Base-by-base conservation (phyloP, 2,329 filamentous ascomycete species). In the Truncatella angustata region DNA sequence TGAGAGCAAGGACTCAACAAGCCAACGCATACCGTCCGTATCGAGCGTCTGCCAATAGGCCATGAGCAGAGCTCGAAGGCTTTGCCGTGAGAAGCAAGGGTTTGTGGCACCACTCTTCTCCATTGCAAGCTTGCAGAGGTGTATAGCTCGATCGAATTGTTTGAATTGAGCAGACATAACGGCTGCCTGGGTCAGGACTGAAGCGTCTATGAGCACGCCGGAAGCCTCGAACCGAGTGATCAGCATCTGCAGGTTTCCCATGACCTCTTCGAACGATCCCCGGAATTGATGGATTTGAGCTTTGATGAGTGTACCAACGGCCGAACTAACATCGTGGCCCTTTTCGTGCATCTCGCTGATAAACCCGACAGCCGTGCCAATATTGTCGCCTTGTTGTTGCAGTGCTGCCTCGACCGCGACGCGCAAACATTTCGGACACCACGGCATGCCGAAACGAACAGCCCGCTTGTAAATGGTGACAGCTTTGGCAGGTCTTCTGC, bases 351-450 rank as follows among this genome's bases (percentile, higher is more conserved):
- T 74, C 26, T 62, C 59, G 5, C 61, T 59, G 5, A 82, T 68
- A 14, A 81, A 63, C 0, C 56, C 57, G 16, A 70, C 62, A 1
- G 78, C 75, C 18, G 59, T 43, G 43, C 60, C 52, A 44, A 68
- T 53, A 39, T 63, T 58, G 3, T 60, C 52, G 3, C 60, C 61
- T 34, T 70, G 62, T 14, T 60, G 42, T 14, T 62, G 63, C 47
- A 81, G 58, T 12, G 70, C 66, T 2, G 77, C 75, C 9, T 71
- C 58, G 7, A 82, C 72, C 7, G 74, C 77, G 4, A 80, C 64
- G n/a, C 73, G 71, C 12, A 82, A 66, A 49, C 73, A 77, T 21
- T 71, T 67, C 3, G 60, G 59, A 24, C 70, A 73, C 53, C 68
- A 67, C 1, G 64, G 63, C 58, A 77, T 65, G 16, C 70, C 68